Percentiles rank a stretch among this genome's conserved stretches.
These are phyloP conservation scores for Triticum turgidum DNA, from an alignment of 176 grass and related monocot genomes.

Conservation along the genomic window DNA sequence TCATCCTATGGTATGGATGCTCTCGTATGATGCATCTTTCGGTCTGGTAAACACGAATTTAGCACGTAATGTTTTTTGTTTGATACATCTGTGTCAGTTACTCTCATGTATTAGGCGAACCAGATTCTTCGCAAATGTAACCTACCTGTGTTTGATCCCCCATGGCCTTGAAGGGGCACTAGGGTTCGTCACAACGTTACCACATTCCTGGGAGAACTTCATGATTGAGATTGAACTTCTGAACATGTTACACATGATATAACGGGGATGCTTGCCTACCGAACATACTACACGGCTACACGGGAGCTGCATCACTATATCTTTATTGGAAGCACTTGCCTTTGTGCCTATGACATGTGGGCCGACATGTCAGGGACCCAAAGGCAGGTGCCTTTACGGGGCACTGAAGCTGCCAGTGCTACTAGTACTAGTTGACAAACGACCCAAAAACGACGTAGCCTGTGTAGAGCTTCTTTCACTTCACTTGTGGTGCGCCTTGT, in stretches of 20 bases:
- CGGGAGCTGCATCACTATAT: neutral
- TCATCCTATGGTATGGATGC: neutral
- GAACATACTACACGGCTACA: neutral
- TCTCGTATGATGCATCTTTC: neutral
- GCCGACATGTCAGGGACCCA: too few species aligned
- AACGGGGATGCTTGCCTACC: too few species aligned
- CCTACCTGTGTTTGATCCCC: neutral
- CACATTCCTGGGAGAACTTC: too few species aligned
- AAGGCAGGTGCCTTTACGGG: too few species aligned
- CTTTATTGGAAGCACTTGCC: neutral
- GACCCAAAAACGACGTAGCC: too few species aligned
- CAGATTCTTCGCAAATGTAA: neutral
- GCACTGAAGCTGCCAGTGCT: too few species aligned
- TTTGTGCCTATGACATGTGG: too few species aligned
- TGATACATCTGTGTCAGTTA: neutral
- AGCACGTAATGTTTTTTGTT: neutral
- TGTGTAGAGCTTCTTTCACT: neutral
- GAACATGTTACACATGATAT: neutral
- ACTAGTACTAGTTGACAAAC: too few species aligned
- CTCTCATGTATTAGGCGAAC: neutral
- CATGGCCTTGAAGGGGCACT: neutral
- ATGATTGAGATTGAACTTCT: neutral
- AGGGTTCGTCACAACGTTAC: neutral
- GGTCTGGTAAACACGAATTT: neutral
- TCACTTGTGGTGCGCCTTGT: conserved; percentile 34